Base-by-base conservation (phyloP, 148 eudicot species). In the Nepenthes mirabilis region DNA sequence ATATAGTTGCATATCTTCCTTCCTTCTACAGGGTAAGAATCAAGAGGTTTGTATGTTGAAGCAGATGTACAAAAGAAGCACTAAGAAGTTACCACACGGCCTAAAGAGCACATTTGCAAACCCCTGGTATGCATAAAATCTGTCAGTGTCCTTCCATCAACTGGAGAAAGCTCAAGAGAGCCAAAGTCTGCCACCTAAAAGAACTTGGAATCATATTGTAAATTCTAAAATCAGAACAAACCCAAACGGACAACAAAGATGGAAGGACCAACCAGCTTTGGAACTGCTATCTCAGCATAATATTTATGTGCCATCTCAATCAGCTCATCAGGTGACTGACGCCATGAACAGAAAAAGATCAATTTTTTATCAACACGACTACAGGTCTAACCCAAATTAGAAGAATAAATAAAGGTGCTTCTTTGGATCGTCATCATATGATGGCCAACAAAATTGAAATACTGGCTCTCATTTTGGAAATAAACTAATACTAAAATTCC, bases 81-180 rank as follows among this genome's bases (percentile, higher is more conserved):
- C 13, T 1, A 59, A 64, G 63, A 47, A 67, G 65, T 75, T 82
- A 90, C 97, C 82, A 90, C 95, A 60, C 66, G 81, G 36, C 97
- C 97, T 80, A 90, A 75, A 14, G 97, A 90, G 69, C 83, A 74
- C 88, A 90, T 90, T 63, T 72, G 82, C 76, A 90, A 61, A 47
- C 97, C 97, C 79, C 97, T 82, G 55, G 97, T 90, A 67, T 90
- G 97, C 95, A 90, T 90, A 68, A 90, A 90, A 71, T 90, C 97
- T 12, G 97, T 90, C 60, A 90, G 70, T 14, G 97, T 90, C 72
- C 95, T 82, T 69, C 97, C 97, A 68, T 90, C 97, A 74, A 90
- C 97, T 1, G 97, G 97, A 62, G 97, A 90, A 65, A 90, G 91
- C 77, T 90, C 97, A 59, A 90, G 81, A 5, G 97, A 90, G 55